A percentile compares a stretch with the other conserved stretches of the same genome.
Conservation (phyloP, 345 rosid genomes). For the Arabis hirsuta region DNA sequence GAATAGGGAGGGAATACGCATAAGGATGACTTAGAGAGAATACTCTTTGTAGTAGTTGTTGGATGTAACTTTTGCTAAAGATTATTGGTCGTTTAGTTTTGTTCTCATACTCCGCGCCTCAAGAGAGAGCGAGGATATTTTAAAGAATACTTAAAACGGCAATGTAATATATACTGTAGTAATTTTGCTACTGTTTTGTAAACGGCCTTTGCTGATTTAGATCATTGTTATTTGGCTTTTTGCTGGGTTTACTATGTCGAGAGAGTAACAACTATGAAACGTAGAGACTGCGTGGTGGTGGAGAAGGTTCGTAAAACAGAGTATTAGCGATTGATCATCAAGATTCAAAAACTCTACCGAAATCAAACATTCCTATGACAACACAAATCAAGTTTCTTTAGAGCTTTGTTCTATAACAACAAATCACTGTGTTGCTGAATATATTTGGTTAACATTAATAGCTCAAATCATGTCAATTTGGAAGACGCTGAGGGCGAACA, state of each 20-base stretch:
- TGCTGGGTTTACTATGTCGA: slow-evolving; percentile 14
- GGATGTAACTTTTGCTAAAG: slow-evolving; percentile 40
- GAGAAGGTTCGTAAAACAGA: slow-evolving; percentile 9
- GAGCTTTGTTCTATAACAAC: slow-evolving; percentile 30
- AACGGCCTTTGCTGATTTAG: slow-evolving; percentile 17
- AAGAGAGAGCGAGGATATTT: slow-evolving; percentile 20
- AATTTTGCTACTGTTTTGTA: slow-evolving; percentile 10
- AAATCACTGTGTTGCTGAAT: slow-evolving; percentile 31
- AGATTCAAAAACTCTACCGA: slow-evolving; percentile 30
- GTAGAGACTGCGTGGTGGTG: not conserved
- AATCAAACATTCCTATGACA: slow-evolving; percentile 27
- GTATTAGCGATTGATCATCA: slow-evolving; percentile 17
- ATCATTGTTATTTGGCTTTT: slow-evolving; percentile 25
- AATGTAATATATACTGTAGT: slow-evolving; percentile 18
- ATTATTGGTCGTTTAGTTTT: slow-evolving; percentile 39
- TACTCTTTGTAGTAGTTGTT: slow-evolving; percentile 36
- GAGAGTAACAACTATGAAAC: slow-evolving; percentile 20
- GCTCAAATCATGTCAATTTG: slow-evolving; percentile 23
- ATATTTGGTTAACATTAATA: slow-evolving; percentile 9
- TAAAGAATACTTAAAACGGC: slow-evolving; percentile 10
- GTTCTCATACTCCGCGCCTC: slow-evolving; percentile 29
- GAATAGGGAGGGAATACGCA: slow-evolving; percentile 35
- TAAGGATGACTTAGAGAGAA: slow-evolving; percentile 30
- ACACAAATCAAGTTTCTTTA: slow-evolving; percentile 23
- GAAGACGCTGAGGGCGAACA: slow-evolving; percentile 22